These are phyloP conservation scores for Pseudocercospora musae DNA, from an alignment of 2,329 filamentous ascomycete species.

Conservation along the genomic window DNA sequence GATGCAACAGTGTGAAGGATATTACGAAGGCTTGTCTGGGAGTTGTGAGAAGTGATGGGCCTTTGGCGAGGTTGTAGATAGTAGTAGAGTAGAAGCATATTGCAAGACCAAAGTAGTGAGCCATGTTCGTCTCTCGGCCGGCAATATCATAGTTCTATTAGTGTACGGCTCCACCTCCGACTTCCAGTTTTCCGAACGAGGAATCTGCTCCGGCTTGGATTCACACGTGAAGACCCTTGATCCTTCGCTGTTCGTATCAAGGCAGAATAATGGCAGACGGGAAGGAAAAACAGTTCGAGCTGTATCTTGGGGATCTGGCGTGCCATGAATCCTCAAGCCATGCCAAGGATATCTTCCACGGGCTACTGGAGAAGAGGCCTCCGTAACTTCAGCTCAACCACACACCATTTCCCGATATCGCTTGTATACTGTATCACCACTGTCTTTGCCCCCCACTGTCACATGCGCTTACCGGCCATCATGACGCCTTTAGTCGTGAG, in stretches of 20 bases:
- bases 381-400: background rate
- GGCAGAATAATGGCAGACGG: no score
- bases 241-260: background rate
- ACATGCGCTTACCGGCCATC: background rate
- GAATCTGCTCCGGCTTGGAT: background rate
- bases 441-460: background rate
- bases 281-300: background rate
- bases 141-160: no score
- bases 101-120: background rate
- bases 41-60: constrained; percentile 32
- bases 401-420: background rate
- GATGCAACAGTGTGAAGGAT: constrained; percentile 35
- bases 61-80: constrained; percentile 32
- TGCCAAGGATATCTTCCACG: background rate
- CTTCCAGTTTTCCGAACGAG: background rate
- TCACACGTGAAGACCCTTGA: background rate
- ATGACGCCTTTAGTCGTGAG: background rate
- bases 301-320: background rate
- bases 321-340: background rate
- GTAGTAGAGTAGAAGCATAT: background rate
- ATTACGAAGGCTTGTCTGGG: constrained; percentile 36
- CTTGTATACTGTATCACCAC: background rate
- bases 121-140: background rate
- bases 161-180: background rate
- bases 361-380: background rate